phyloP scores from a whole-genome alignment of 1,284 basidiomycete species.

The Leccinum solheimii region DNA sequence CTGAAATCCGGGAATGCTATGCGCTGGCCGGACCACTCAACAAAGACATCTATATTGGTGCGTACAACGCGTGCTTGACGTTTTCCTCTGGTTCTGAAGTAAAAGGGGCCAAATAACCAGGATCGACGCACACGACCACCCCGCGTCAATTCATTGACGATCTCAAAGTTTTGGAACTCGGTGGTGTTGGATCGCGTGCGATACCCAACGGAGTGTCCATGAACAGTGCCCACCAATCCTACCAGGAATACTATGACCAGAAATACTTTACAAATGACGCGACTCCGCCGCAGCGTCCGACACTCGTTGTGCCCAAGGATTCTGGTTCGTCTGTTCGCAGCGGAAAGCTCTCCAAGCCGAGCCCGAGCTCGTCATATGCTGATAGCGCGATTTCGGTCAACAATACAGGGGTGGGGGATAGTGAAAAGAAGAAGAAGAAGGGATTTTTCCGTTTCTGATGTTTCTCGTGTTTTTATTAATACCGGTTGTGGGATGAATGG shows the following conservation, averaged over 20 bases:
- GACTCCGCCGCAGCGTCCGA: slow-evolving; percentile 46
- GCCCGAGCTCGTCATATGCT: slow-evolving; percentile 46
- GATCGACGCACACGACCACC: slow-evolving; percentile 87
- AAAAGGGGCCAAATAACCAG: slow-evolving; percentile 42
- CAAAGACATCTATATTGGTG: slow-evolving; percentile 92
- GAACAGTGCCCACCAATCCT: slow-evolving; percentile 48
- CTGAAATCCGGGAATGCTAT: slow-evolving; percentile 91
- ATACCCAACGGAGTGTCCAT: slow-evolving; percentile 70
- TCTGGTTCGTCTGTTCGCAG: slow-evolving; percentile 32
- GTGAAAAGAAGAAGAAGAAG: slow-evolving; percentile 76
- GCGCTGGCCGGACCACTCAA: slow-evolving; percentile 71
- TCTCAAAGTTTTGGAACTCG: slow-evolving; percentile 80
- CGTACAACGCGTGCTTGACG: slow-evolving; percentile 4
- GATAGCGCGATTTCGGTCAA: slow-evolving; percentile 49
- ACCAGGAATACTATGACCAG: slow-evolving; percentile 77
- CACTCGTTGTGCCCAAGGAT: slow-evolving; percentile 33
- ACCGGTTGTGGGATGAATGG: neutral
- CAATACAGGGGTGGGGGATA: slow-evolving; percentile 39
- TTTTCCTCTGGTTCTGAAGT: slow-evolving; percentile 12
- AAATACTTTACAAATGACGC: slow-evolving; percentile 70
- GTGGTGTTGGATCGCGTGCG: slow-evolving; percentile 69
- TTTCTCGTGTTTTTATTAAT: neutral
- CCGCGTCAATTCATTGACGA: slow-evolving; percentile 87
- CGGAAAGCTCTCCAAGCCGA: slow-evolving; percentile 38
- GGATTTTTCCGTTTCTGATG: slow-evolving; percentile 68